Conservation (phyloP, 352 stramenopile species). For the Peronospora belbahrii region DNA sequence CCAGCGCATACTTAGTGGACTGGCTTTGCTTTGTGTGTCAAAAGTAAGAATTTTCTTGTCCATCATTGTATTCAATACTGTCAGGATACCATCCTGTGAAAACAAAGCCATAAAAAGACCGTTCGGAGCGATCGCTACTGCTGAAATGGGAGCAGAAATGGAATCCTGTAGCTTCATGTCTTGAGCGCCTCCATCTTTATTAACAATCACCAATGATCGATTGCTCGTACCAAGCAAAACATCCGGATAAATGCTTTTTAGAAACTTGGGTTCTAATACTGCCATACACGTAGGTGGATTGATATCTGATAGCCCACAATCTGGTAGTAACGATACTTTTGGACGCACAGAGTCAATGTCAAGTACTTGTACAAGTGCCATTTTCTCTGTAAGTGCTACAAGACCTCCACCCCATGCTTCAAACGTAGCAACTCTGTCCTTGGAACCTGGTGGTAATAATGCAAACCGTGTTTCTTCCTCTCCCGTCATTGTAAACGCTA, state of each 20-base stretch:
- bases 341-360: slow-evolving; percentile 74
- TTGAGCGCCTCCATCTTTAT: slow-evolving; percentile 50
- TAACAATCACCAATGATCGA: slow-evolving; percentile 83
- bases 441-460: slow-evolving; percentile 50
- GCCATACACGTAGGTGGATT: slow-evolving; percentile 87
- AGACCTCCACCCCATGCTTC: slow-evolving; percentile 69
- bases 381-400: slow-evolving; percentile 75
- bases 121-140: slow-evolving; percentile 90
- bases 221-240: slow-evolving; percentile 90
- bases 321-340: slow-evolving; percentile 63
- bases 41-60: slow-evolving; percentile 91
- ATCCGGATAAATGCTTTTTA: slow-evolving; percentile 87
- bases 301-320: slow-evolving; percentile 58
- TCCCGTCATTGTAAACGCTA: slow-evolving; percentile 63
- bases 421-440: slow-evolving; percentile 72
- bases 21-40: slow-evolving; percentile 79
- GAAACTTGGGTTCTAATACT: slow-evolving; percentile 87
- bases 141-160: slow-evolving; percentile 85
- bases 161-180: slow-evolving; percentile 83
- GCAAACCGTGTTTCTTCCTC: slow-evolving; percentile 68
- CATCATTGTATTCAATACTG: slow-evolving; percentile 93
- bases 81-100: slow-evolving; percentile 89
- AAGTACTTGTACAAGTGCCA: slow-evolving; percentile 72
- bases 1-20: slow-evolving; percentile 72
- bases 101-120: slow-evolving; percentile 95